A percentile compares a stretch with the other conserved stretches of the same genome.
Evolutionary conservation across 108 stramenopile genomes (phyloP).

Genomic region (Conticribra weissflogii): DNA sequence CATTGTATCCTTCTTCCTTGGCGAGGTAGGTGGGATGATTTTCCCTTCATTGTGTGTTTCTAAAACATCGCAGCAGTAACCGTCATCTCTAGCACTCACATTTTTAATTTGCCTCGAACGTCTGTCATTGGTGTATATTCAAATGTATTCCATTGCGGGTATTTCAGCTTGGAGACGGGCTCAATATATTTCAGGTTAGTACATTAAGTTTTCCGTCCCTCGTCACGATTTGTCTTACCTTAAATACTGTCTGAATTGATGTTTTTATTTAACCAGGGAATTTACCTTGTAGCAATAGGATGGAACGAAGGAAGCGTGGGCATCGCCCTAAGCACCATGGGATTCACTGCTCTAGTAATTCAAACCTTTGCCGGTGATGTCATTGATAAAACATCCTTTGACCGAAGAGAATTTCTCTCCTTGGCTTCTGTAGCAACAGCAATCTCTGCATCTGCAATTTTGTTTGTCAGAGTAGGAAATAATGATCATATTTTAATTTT

Average conservation of each 20-base stretch:
- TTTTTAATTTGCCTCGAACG: too few species aligned
- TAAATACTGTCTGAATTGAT: neutral
- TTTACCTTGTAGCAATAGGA: slow-evolving; percentile 82
- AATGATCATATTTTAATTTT: slow-evolving; percentile 76
- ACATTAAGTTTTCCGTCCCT: neutral
- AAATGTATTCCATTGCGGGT: too few species aligned
- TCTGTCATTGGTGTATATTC: too few species aligned
- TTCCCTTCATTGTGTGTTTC: too few species aligned
- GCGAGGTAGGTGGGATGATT: too few species aligned
- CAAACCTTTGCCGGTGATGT: slow-evolving; percentile 87
- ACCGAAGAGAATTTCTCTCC: slow-evolving; percentile 71
- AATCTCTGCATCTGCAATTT: slow-evolving; percentile 78
- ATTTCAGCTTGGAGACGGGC: neutral
- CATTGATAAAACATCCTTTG: slow-evolving; percentile 77
- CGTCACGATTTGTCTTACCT: neutral
- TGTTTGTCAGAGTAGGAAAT: slow-evolving; percentile 79
- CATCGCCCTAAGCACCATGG: slow-evolving; percentile 79
- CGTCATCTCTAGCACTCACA: too few species aligned
- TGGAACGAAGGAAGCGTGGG: slow-evolving; percentile 89
- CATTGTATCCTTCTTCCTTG: neutral
- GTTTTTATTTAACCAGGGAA: slow-evolving; percentile 53
- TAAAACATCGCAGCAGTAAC: too few species aligned
- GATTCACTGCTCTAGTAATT: slow-evolving; percentile 76
- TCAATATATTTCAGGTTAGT: neutral
- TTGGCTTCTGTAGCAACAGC: slow-evolving; percentile 73